Evolutionary conservation across 2,329 filamentous ascomycete species (phyloP), one percentile per base, ranked within the genome.

Genomic region (Sarocladium strictum): DNA sequence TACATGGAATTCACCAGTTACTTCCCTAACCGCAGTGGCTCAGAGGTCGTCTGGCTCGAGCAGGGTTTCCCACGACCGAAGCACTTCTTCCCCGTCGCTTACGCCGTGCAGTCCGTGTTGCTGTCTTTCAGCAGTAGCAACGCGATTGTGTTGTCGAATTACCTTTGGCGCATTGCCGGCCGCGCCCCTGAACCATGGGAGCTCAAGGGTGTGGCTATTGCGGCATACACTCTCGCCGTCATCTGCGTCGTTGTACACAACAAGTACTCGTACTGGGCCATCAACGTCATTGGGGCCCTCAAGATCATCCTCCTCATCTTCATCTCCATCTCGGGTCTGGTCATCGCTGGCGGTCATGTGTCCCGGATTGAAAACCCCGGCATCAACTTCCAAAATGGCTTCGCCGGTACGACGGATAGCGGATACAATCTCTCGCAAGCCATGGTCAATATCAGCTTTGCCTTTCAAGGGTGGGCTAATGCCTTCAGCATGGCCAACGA

Each of bases 51-150:
- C 0, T 88, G 86, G 59, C 74, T 88, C 0, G 85, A 88, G 59
- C 85, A 88, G 61, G 80, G 83, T 0, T 89, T 79, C 58, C 84
- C 84, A 1, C 74, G 81, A 1, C 85, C 85, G 0, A 78, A 74
- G 54, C 85, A 82, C 62, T 76, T 88, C 57, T 81, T 88, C 50
- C 83, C 84, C 0, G 80, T 81, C 0, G 73, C 81, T 0, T 88
- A 85, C 62, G 85, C 85, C 0, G 77, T 86, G 2, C 81, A 85
- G 62, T 76, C 78, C 0, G 81, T 87, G 1, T 64, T 85, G 1
- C 68, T 88, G 3, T 86, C 84, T 0, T 88, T 87, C 58, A 81
- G 79, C 58, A 85, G 81, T 59, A 80, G 81, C 38, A 87, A 88
- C 64, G 76, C 83, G 0, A 79, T 87, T 38, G 83, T 87, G 0